Conservation (phyloP, 177 flowering plant genomes). For the Tripterygium wilfordii region DNA sequence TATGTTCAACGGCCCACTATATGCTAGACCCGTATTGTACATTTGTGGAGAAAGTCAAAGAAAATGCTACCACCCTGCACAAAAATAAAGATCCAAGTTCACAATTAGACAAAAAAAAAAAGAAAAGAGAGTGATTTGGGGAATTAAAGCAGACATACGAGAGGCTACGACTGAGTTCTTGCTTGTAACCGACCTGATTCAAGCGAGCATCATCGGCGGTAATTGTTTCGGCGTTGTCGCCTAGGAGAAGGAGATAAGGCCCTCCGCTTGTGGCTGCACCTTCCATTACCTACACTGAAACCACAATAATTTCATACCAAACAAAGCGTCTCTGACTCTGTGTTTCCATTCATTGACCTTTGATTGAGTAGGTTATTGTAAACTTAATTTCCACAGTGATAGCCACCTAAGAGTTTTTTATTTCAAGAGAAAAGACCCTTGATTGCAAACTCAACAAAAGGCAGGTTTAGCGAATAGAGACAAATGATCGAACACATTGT, state of each 20-base stretch:
- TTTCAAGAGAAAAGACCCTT: no score
- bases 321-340: no score
- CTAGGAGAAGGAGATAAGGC: constrained; percentile 18
- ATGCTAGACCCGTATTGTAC: constrained; percentile 44
- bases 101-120: background rate
- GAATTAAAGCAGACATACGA: constrained; percentile 28
- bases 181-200: constrained; percentile 64
- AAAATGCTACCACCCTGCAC: constrained; percentile 44
- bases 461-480: no score
- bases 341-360: no score
- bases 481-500: no score
- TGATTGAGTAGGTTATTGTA: no score
- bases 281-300: constrained; percentile 6
- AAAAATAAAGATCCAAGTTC: no score
- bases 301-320: background rate
- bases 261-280: constrained; percentile 8
- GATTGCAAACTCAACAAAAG: no score
- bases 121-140: background rate
- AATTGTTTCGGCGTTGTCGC: background rate
- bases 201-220: constrained; percentile 26
- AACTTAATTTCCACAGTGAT: no score
- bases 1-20: constrained; percentile 40
- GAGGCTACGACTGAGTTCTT: constrained; percentile 53
- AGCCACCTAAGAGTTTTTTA: no score
- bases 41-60: constrained; percentile 53